Base-by-base conservation (phyloP, 208 protist species). In the Leishmania gerbilli region DNA sequence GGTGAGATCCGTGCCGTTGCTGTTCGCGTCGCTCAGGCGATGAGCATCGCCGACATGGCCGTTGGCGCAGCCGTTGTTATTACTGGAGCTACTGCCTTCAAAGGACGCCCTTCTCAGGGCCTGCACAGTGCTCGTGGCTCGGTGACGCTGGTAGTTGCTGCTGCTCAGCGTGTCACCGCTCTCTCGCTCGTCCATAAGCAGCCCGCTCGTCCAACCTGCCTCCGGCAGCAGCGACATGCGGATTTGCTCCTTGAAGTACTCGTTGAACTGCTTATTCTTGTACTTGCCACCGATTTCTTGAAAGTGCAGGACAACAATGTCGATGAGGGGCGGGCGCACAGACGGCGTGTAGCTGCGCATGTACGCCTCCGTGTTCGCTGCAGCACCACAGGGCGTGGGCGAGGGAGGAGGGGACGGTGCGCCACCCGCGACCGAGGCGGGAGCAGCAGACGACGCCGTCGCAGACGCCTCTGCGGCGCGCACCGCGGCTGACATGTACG, bases 261-360 rank as follows among this genome's bases (percentile, higher is more conserved):
- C 58, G 65, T 90, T 95, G 74, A 97, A 94, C 27, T 79, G 83
- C 69, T 67, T 74, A 77, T 95, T 84, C 65, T 84, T 74, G 42
- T 84, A 79, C 80, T 93, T 95, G 45, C 94, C 94, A 31, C 94
- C 94, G 65, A 97, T 89, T 80, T 97, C 94, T 68, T 97, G 94
- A 24, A 97, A 86, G 77, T 97, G 94, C 5, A 97, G 47, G n/a
- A 97, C 94, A 67, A 97, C 80, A 1, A 97, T 86, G 76, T 97
- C 94, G 24, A 95, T 49, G 79, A 91, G 79, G 15, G 91, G 91
- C 27, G 90, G 89, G 8, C 69, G 71, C 45, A 76, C 80, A 17
- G 75, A 67, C n/a, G 83, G 3, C 34, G 67, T 80, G 83, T 89
- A 89, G 45, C 37, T 75, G 49, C 51, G 74, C 62, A 83, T 21